phyloP scores from a whole-genome alignment of 2,329 filamentous ascomycete species.

The Aspergillus phoenicis region DNA sequence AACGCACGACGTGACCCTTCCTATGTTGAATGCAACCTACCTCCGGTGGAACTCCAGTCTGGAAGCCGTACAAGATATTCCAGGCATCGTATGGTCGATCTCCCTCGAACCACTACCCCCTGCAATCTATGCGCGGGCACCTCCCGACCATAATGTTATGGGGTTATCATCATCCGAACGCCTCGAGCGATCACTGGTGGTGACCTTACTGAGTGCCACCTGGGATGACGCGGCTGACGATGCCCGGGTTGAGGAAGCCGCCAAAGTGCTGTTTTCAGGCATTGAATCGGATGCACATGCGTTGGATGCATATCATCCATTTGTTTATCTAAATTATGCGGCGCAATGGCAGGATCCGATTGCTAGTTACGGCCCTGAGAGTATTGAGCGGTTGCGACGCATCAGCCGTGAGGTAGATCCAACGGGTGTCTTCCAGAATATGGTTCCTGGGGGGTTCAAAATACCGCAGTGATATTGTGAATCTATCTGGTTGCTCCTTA shows the following conservation, averaged over 20 bases:
- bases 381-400: conserved; percentile 31
- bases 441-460: conserved; percentile 50
- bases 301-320: conserved; percentile 25
- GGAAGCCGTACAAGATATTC: background rate
- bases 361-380: conserved; percentile 44
- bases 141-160: conserved; percentile 14
- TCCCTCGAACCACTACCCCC: conserved; percentile 13
- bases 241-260: conserved; percentile 26
- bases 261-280: conserved; percentile 23
- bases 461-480: background rate
- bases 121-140: conserved; percentile 23
- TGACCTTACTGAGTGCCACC: conserved; percentile 33
- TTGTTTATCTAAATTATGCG: conserved; percentile 54
- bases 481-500: too few species aligned
- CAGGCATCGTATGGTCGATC: conserved; percentile 7
- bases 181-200: background rate
- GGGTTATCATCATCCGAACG: conserved; percentile 3
- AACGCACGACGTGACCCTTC: background rate
- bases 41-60: conserved; percentile 7
- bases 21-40: conserved; percentile 24
- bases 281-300: conserved; percentile 17
- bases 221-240: conserved; percentile 41
- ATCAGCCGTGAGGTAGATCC: conserved; percentile 47
- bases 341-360: conserved; percentile 47
- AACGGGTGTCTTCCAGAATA: conserved; percentile 39